Evolutionary conservation across 1,139 yeast genomes (phyloP), one percentile per base, ranked within the genome.

Genomic region (Scheffersomyces illinoinensis): DNA sequence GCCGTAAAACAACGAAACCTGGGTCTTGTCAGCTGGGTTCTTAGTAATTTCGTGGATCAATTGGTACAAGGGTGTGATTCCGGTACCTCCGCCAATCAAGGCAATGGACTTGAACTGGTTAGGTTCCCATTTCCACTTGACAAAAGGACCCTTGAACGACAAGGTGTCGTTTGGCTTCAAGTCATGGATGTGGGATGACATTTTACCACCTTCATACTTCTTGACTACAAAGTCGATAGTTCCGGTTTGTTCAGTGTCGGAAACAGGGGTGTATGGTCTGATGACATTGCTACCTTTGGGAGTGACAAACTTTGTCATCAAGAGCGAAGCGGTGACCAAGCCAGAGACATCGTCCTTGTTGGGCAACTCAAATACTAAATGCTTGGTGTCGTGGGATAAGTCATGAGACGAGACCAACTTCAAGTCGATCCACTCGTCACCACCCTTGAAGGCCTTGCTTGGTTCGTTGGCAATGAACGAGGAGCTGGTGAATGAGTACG

Each of bases 231-330:
- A 85, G 63, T 91, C 93, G 70, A 96, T 81, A 59, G 84, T 74
- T 57, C 99, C 99, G 73, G 83, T 83, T 62, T 83, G 82, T 58
- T 86, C 87, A 57, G 84, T 80, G 69, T 90, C 92, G 47, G 91
- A 85, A 58, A 89, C 83, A 59, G 99, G 99, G 49, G 99, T 96
- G 83, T 96, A 96, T 54, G 99, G 99, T 81, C 99, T 90, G 64
- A 96, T 83, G 60, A 95, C 97, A 70, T 89, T 88, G 77, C 82
- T 87, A 66, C 98, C 98, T 79, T 92, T 92, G 61, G 87, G 85
- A 58, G 95, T 89, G 59, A 89, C 90, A 66, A 80, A 92, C 80
- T 93, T 93, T 73, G 97, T 85, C 74, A 95, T 74, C 57, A 96
- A 74, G 66, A 89, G 86, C 51, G 96, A 91, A 52, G 98, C 97